phyloP scores from a whole-genome alignment of 139 green algal species.

The Tetraselmis striata region DNA sequence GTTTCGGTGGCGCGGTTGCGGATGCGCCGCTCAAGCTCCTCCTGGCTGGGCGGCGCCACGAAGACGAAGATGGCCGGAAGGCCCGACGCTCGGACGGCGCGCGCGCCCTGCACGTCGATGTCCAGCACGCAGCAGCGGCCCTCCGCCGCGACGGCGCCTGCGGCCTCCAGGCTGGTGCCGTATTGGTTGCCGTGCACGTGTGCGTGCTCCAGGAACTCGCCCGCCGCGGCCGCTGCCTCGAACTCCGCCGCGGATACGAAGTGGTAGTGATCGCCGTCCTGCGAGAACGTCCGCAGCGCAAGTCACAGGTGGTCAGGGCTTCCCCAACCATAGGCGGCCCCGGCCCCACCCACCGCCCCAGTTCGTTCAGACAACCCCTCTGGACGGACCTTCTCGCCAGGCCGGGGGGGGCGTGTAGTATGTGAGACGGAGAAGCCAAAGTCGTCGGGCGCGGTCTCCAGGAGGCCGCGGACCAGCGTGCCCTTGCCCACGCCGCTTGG shows the following conservation, averaged over 20 bases:
- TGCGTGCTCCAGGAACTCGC: constrained; percentile 76
- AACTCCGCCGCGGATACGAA: constrained; percentile 68
- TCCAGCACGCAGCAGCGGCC: constrained; percentile 70
- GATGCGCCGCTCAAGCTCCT: constrained; percentile 68
- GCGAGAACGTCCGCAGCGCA: constrained; percentile 8
- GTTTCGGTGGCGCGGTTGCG: constrained; percentile 68
- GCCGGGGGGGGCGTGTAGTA: constrained; percentile 61
- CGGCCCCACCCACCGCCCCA: not conserved
- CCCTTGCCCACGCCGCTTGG: constrained; percentile 84
- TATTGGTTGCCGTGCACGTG: constrained; percentile 85
- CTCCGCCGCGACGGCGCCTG: constrained; percentile 45
- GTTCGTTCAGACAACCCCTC: not conserved
- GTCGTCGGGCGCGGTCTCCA: constrained; percentile 26
- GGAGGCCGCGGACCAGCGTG: constrained; percentile 69
- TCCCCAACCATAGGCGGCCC: not conserved
- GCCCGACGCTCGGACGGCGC: constrained; percentile 8
- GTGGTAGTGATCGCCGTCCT: constrained; percentile 76
- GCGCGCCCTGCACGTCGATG: constrained; percentile 74
- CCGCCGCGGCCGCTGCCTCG: constrained; percentile 52
- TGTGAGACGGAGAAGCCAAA: constrained; percentile 80
- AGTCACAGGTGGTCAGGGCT: not conserved
- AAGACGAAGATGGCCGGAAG: constrained; percentile 76
- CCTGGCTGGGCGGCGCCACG: constrained; percentile 60
- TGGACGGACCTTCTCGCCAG: constrained; percentile 37
- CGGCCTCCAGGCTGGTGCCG: constrained; percentile 62